These are phyloP conservation scores for Ophiostoma australiae DNA, from an alignment of 2,329 filamentous ascomycete species.

Conservation along the genomic window DNA sequence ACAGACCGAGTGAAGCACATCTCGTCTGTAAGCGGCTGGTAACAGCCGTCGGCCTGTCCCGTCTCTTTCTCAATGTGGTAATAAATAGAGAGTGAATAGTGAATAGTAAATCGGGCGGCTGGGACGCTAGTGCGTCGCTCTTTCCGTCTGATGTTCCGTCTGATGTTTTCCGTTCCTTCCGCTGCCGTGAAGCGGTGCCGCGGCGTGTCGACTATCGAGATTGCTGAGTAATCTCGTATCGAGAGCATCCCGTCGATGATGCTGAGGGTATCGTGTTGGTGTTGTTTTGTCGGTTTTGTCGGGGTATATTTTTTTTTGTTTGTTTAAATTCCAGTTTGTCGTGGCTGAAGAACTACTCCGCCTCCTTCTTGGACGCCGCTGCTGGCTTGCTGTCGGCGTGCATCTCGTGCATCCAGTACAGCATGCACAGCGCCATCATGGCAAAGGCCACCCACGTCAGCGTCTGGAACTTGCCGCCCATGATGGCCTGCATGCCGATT, in stretches of 20 bases:
- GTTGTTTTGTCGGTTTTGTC: conserved; percentile 11
- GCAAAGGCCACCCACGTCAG: conserved; percentile 47
- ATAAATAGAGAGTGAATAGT: neutral
- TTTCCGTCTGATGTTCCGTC: neutral
- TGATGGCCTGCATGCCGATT: conserved; percentile 42
- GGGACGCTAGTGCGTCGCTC: conserved; percentile 8
- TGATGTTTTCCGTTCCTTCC: neutral
- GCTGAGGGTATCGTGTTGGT: neutral
- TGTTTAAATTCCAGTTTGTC: too few relatives aligned
- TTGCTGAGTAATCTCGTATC: neutral
- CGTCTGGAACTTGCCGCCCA: conserved; percentile 43
- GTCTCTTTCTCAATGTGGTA: neutral
- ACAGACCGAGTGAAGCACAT: neutral
- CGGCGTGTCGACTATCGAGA: neutral
- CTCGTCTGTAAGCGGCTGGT: neutral
- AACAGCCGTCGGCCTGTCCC: neutral
- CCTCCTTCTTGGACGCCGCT: conserved; percentile 21
- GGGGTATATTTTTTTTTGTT: neutral
- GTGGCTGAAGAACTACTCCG: neutral
- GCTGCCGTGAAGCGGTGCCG: neutral
- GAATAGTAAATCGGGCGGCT: neutral
- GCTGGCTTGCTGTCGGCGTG: conserved; percentile 30
- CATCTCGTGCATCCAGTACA: conserved; percentile 42
- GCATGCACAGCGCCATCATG: conserved; percentile 38
- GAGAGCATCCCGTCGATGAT: neutral